phyloP scores from a whole-genome alignment of 257 asterid genomes.

The Eucommia ulmoides region DNA sequence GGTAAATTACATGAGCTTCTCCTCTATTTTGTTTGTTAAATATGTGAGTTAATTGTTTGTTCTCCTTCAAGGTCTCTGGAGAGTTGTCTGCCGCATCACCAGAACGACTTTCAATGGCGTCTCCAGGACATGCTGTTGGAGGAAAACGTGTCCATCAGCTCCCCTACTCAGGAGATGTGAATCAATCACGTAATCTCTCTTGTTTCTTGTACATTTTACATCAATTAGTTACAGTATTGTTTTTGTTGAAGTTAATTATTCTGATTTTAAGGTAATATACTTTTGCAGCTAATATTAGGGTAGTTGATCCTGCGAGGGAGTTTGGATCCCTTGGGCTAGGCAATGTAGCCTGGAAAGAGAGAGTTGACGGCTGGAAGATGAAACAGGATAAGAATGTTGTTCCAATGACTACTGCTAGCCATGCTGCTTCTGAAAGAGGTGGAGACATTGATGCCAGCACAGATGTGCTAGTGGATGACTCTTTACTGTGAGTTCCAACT shows the following conservation, averaged over 20 bases:
- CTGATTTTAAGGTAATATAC: conserved; percentile 8
- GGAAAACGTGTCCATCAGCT: conserved; percentile 48
- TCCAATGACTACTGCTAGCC: conserved; percentile 76
- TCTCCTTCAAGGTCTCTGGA: conserved; percentile 67
- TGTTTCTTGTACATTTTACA: conserved; percentile 1
- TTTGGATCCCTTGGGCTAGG: conserved; percentile 91
- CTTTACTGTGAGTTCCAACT: conserved; percentile 60
- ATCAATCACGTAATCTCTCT: conserved; percentile 18
- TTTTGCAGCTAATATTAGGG: conserved; percentile 62
- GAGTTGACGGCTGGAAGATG: conserved; percentile 99
- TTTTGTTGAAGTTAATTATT: no score
- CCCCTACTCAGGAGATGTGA: conserved; percentile 26
- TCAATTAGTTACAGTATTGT: no score
- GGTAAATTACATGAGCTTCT: conserved; percentile 33
- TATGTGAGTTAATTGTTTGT: conserved; percentile 5
- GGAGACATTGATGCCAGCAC: conserved; percentile 91
- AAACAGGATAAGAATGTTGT: conserved; percentile 82
- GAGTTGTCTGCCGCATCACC: conserved; percentile 98
- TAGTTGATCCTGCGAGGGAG: conserved; percentile 86
- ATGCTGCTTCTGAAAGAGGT: conserved; percentile 94
- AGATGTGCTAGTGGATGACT: conserved; percentile 76
- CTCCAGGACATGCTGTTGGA: conserved; percentile 78
- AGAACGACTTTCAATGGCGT: conserved; percentile 90
- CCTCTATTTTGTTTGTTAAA: neutral
- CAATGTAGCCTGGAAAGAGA: conserved; percentile 98